Percentiles rank a stretch among this genome's conserved stretches.
phyloP scores from a whole-genome alignment of 2,329 filamentous ascomycete species.

The Rhexocercosporidium sp. region DNA sequence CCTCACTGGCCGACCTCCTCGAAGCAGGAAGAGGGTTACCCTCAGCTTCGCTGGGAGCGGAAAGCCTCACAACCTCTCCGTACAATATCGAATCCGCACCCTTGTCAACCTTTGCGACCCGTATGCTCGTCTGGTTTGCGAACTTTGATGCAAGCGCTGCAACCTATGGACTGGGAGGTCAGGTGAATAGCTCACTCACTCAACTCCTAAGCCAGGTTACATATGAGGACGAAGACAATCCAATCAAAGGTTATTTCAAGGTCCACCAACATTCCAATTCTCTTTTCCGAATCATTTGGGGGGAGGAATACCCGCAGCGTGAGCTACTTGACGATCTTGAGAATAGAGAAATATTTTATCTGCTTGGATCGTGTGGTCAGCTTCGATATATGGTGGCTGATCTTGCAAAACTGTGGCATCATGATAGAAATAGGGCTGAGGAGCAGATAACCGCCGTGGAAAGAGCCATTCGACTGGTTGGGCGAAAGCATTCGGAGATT shows the following conservation, averaged over 20 bases:
- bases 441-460: background rate
- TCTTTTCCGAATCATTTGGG: conserved; percentile 12
- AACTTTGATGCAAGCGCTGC: conserved; percentile 21
- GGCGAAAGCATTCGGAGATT: background rate
- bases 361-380: conserved; percentile 15
- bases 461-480: background rate
- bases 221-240: conserved; percentile 7
- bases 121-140: conserved; percentile 12
- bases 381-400: conserved; percentile 13
- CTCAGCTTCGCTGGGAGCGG: background rate
- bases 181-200: conserved; percentile 14
- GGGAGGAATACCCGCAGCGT: conserved; percentile 16
- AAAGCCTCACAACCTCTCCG: background rate
- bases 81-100: background rate
- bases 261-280: background rate
- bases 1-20: background rate
- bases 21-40: background rate
- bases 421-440: background rate
- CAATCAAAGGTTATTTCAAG: background rate
- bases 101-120: background rate
- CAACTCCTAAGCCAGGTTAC: conserved; percentile 13
- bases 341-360: conserved; percentile 15
- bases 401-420: background rate
- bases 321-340: conserved; percentile 20
- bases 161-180: conserved; percentile 19